Evolutionary conservation across 352 stramenopile genomes (phyloP), one percentile per base, ranked within the genome.

Genomic region (Globisporangium abappressorium): DNA sequence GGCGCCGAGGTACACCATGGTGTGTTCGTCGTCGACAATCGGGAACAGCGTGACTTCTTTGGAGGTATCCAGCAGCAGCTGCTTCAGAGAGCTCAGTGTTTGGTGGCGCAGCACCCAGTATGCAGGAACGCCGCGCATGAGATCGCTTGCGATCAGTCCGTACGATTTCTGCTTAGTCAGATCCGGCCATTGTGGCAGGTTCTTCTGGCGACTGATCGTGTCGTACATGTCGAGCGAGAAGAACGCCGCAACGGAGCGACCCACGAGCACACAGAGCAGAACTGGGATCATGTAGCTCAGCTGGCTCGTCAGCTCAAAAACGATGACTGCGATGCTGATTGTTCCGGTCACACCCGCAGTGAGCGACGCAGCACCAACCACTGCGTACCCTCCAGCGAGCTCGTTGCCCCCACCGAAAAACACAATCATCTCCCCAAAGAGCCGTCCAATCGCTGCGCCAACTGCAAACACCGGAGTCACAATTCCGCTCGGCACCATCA

Each of bases 401-500:
- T 82, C 76, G 36, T 76, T 70, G n/a, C 78, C 75, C 2, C 81
- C 72, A 14, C 81, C 82, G 1, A 89, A 56, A 22, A 85, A 74
- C 51, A 90, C 76, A 1, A 93, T 74, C 49, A 91, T 72, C 68
- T 98, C 92, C 34, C 94, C 94, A 80, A 97, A 95, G 12, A 98
- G 74, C 8, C 94, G 82, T 4, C 94, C 94, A 20, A 98, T 70
- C 2, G 80, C 84, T 3, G 89, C 89, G n/a, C 94, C 94, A 34
- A 96, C 82, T 4, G 93, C 80, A 68, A 98, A 98, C 24, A 97
- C 80, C 0, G 94, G 93, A 22, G 90, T 97, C 55, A 98, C 95
- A 36, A 98, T 84, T 6, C 94, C 94, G 26, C 89, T 91, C 4
- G 93, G 92, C 3, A 98, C 81, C 54, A 93, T 91, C 26, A 97